Conservation (phyloP, 1,284 basidiomycete species). For the Sporisorium iseilematis-ciliati region DNA sequence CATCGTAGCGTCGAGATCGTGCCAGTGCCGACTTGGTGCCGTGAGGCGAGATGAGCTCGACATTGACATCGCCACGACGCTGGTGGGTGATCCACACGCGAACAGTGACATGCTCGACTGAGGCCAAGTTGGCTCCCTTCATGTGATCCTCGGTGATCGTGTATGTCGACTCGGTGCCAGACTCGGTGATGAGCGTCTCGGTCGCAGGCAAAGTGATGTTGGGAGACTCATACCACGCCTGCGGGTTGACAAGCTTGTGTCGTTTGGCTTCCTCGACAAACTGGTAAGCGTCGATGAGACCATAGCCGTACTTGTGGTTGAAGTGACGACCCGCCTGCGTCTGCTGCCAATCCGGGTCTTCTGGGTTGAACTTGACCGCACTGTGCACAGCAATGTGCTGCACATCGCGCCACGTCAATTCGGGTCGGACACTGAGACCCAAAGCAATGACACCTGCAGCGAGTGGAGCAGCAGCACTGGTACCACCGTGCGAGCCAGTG, state of each 20-base stretch:
- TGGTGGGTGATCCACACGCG: slow-evolving; percentile 91
- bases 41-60: slow-evolving; percentile 86
- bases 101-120: slow-evolving; percentile 91
- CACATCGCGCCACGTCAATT: slow-evolving; percentile 95
- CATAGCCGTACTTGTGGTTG: slow-evolving; percentile 98
- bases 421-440: slow-evolving; percentile 73
- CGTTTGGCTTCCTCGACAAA: slow-evolving; percentile 84
- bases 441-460: slow-evolving; percentile 71
- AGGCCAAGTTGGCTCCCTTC: slow-evolving; percentile 82
- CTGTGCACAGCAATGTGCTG: slow-evolving; percentile 89
- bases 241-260: slow-evolving; percentile 92
- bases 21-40: slow-evolving; percentile 89
- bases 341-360: slow-evolving; percentile 94
- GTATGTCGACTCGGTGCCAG: slow-evolving; percentile 79
- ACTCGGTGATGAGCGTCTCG: slow-evolving; percentile 74
- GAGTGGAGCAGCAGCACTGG: slow-evolving; percentile 96
- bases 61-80: slow-evolving; percentile 90
- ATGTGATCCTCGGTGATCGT: slow-evolving; percentile 81
- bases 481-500: slow-evolving; percentile 88
- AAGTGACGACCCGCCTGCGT: slow-evolving; percentile 84
- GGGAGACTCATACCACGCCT: slow-evolving; percentile 77
- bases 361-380: slow-evolving; percentile 83
- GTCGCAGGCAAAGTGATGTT: slow-evolving; percentile 49
- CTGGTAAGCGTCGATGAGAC: slow-evolving; percentile 84
- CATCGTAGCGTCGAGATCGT: slow-evolving; percentile 79